Evolutionary conservation across 148 eudicot genomes (phyloP), one percentile per base, ranked within the genome.

Genomic region (Tetragonia tetragonoides): DNA sequence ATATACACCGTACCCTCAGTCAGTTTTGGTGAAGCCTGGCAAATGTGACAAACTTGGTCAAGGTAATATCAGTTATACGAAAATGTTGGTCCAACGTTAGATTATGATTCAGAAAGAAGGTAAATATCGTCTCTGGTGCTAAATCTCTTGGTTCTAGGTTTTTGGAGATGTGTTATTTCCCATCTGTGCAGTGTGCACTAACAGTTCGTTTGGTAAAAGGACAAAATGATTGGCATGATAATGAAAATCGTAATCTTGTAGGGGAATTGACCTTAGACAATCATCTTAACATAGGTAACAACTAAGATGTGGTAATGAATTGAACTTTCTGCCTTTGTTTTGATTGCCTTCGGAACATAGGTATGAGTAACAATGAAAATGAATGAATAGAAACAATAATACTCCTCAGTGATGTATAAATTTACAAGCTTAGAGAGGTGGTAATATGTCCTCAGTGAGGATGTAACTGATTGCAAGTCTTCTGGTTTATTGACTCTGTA

Each of bases 391-490:
- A 28, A 28, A 28, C 34, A 28, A 28, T 28, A 28, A 28, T 28
- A 28, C 34, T 28, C 34, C 34, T 28, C 34, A 28, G 34, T 28
- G 34, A 28, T 28, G 34, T 28, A 28, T 28, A 28, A 28, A 68
- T 77, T 74, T 90, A 90, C 41, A 93, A 93, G 86, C 91, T 95
- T 68, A 76, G 87, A 80, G 89, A 86, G 94, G 99, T 93, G 94
- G 99, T 93, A 81, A 81, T 72, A 67, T 51, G 23, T 79, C n/a
- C 42, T 18, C 57, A 17, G 16, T 18, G 8, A 5, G 17, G 12
- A 17, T 17, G 17, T 20, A 3, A 59, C 23, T 54, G 66, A 21
- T 28, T 24, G 49, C 6, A 5, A 46, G 2, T 46, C 0, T 46
- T 46, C 34, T 28, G 34, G 34, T 28, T 28, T 28, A 28, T 28